phyloP scores from a whole-genome alignment of 2,329 filamentous ascomycete genomes.

The Ophiocordyceps camponoti-rufipedis region DNA sequence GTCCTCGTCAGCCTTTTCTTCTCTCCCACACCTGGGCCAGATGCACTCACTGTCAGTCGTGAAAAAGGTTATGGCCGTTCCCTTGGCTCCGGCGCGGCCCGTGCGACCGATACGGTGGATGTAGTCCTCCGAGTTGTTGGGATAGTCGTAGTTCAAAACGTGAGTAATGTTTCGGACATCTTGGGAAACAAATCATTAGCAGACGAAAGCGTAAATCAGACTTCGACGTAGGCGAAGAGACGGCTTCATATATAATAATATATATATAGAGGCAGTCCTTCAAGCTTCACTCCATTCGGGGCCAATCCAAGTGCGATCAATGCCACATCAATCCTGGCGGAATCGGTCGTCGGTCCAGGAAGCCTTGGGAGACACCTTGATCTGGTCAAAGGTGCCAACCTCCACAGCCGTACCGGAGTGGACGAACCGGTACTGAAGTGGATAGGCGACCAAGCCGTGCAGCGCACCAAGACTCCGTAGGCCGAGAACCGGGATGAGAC shows the following conservation, averaged over 20 bases:
- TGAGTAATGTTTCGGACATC: slow-evolving; percentile 99
- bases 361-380: slow-evolving; percentile 51
- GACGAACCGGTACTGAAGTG: slow-evolving; percentile 48
- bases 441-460: slow-evolving; percentile 47
- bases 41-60: slow-evolving; percentile 82
- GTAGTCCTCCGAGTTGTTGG: slow-evolving; percentile 97
- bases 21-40: neutral
- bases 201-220: slow-evolving; percentile 32
- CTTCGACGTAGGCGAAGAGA: slow-evolving; percentile 23
- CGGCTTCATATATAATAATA: slow-evolving; percentile 28
- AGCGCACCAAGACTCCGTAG: slow-evolving; percentile 63
- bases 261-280: slow-evolving; percentile 31
- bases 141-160: slow-evolving; percentile 99
- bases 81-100: slow-evolving; percentile 81
- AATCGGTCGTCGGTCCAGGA: slow-evolving; percentile 33
- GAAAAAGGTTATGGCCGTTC: slow-evolving; percentile 96
- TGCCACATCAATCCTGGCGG: slow-evolving; percentile 30
- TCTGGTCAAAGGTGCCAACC: slow-evolving; percentile 58
- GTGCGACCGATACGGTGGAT: slow-evolving; percentile 95
- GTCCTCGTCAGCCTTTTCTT: neutral
- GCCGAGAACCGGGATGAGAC: slow-evolving; percentile 66
- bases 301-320: slow-evolving; percentile 41
- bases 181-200: slow-evolving; percentile 68
- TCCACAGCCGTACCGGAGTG: slow-evolving; percentile 56
- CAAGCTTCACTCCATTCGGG: slow-evolving; percentile 34